These are phyloP conservation scores for Talaromyces sp. DNA, from an alignment of 2,329 filamentous ascomycete species.

Conservation along the genomic window DNA sequence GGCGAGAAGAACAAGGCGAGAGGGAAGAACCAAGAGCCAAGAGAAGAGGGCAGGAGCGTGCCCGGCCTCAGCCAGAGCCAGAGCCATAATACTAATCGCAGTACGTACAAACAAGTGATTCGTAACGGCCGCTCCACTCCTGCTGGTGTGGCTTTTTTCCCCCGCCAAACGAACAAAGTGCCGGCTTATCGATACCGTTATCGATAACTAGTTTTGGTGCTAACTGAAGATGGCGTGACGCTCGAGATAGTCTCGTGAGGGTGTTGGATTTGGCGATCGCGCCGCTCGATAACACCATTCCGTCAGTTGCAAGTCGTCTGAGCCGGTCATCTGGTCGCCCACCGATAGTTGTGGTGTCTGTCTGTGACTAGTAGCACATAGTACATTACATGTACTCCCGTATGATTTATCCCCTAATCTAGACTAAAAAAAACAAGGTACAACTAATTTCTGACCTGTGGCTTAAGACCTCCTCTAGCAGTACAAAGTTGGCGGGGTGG, in stretches of 20 bases:
- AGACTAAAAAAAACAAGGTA: not conserved
- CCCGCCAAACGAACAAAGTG: no score
- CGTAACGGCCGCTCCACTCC: not conserved
- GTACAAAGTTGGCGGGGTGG: not conserved
- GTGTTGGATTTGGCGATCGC: not conserved
- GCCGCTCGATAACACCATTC: not conserved
- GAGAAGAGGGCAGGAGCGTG: constrained; percentile 1
- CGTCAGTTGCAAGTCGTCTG: not conserved
- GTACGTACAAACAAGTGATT: not conserved
- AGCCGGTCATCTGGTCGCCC: not conserved
- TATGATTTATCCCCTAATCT: not conserved
- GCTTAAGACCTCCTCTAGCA: not conserved
- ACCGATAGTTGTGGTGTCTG: not conserved
- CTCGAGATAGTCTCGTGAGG: not conserved
- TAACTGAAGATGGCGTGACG: not conserved
- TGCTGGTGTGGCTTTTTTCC: not conserved
- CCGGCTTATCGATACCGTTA: not conserved
- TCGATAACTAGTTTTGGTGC: not conserved
- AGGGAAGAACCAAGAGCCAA: not conserved
- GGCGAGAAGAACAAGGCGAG: not conserved
- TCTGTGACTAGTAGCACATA: no score
- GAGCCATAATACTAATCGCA: no score
- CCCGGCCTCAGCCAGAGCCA: no score
- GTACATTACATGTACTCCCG: no score
- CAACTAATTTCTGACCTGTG: not conserved